Conservation (phyloP, 73 alveolate genomes). For the Paramecium primaurelia region DNA sequence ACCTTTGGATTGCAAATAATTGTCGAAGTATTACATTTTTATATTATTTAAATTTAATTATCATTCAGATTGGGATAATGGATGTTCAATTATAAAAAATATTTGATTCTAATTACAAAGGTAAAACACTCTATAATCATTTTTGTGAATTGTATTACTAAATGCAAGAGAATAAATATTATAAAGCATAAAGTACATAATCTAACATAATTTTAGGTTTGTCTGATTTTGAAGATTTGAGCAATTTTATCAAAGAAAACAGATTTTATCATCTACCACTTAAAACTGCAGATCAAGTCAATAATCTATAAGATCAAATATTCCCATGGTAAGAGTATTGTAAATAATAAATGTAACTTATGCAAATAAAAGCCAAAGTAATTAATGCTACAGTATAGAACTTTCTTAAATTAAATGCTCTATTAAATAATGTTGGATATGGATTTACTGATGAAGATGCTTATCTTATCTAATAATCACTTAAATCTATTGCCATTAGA, state of each 20-base stretch:
- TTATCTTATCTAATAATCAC: neutral
- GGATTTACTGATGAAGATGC: conserved; percentile 32
- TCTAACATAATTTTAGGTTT: neutral
- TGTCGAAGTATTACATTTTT: neutral
- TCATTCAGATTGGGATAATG: neutral
- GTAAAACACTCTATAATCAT: neutral
- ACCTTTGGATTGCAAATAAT: neutral
- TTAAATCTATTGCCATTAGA: neutral
- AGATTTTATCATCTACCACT: conserved; percentile 7
- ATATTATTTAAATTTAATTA: neutral
- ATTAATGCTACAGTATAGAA: neutral
- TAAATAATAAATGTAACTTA: neutral
- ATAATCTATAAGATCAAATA: neutral
- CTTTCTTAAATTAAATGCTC: neutral
- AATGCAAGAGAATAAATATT: conserved; percentile 4
- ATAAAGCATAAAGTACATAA: neutral
- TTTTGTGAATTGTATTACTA: neutral
- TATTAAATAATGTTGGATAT: neutral
- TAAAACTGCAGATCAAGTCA: neutral
- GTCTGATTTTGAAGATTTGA: conserved; percentile 6
- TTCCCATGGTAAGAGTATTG: neutral
- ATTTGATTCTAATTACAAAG: neutral
- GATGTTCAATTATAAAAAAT: neutral
- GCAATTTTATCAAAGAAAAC: conserved; percentile 8
- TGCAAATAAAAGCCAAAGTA: neutral